Evolutionary conservation across 495 filamentous ascomycete species (phyloP).

Genomic region (Penicillium atrosanguineum): DNA sequence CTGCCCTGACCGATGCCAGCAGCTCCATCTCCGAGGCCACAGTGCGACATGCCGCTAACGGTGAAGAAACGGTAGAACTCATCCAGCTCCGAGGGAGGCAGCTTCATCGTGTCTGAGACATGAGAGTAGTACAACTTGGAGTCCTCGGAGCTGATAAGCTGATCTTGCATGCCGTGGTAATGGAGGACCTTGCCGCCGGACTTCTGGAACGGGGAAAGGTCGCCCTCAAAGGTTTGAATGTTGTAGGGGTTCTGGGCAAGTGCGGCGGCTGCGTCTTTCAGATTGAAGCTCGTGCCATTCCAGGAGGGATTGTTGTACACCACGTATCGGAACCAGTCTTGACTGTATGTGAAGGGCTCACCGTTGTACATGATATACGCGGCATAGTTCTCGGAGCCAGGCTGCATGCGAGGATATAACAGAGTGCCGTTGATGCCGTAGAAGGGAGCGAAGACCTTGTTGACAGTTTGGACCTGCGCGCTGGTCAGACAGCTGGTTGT

Average conservation of each 20-base stretch:
- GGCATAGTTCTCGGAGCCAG: slow-evolving; percentile 37
- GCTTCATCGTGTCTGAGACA: slow-evolving; percentile 44
- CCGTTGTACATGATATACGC: slow-evolving; percentile 37
- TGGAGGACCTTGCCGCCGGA: slow-evolving; percentile 49
- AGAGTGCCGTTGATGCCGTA: slow-evolving; percentile 49
- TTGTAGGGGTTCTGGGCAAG: slow-evolving; percentile 44
- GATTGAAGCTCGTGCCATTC: slow-evolving; percentile 38
- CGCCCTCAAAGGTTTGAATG: slow-evolving; percentile 49
- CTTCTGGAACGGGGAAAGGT: slow-evolving; percentile 42
- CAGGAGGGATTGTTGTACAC: slow-evolving; percentile 52
- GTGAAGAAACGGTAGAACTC: slow-evolving; percentile 18
- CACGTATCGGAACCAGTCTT: slow-evolving; percentile 53
- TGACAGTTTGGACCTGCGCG: slow-evolving; percentile 53
- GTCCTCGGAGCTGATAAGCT: slow-evolving; percentile 41
- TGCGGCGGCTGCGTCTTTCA: slow-evolving; percentile 38
- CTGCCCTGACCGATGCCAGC: slow-evolving; percentile 50
- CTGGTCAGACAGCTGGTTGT: slow-evolving; percentile 52
- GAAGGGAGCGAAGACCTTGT: slow-evolving; percentile 54
- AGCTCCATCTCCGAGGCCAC: slow-evolving; percentile 50
- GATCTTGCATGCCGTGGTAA: slow-evolving; percentile 50
- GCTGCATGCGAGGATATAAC: slow-evolving; percentile 55
- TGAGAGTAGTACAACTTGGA: slow-evolving; percentile 45
- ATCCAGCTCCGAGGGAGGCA: slow-evolving; percentile 43
- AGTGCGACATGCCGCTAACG: slow-evolving; percentile 35
- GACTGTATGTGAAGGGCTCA: slow-evolving; percentile 36